Conservation (phyloP, 2,329 filamentous ascomycete species). For the Phyllosticta citriasiana region DNA sequence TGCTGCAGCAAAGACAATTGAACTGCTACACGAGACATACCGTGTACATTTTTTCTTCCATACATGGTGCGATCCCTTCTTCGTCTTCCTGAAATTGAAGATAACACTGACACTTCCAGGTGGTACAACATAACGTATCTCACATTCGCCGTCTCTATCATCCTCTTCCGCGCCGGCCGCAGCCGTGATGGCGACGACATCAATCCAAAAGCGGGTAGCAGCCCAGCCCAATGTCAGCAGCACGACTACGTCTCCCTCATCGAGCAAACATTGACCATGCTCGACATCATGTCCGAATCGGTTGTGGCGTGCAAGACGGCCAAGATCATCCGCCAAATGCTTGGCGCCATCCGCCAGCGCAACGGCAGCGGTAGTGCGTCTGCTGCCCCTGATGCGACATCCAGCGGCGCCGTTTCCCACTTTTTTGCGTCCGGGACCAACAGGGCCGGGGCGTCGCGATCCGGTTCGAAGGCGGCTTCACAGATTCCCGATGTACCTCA, state of each 20-base stretch:
- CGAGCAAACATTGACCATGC: constrained; percentile 30
- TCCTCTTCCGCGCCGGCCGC: constrained; percentile 24
- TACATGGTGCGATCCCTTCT: constrained; percentile 25
- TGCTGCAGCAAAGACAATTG: constrained; percentile 30
- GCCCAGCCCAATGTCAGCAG: constrained; percentile 15
- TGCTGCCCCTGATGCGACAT: neutral
- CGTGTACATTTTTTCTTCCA: constrained; percentile 31
- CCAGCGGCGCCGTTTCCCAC: neutral
- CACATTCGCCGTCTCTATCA: constrained; percentile 30
- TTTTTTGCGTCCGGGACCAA: neutral
- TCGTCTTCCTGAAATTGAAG: neutral
- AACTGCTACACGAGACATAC: constrained; percentile 31
- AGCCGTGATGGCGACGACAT: neutral
- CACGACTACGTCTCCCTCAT: constrained; percentile 15
- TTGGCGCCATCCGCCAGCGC: constrained; percentile 6
- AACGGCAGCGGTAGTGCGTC: neutral
- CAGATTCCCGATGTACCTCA: neutral
- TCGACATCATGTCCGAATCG: constrained; percentile 34
- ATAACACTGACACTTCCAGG: constrained; percentile 15
- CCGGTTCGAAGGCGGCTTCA: neutral
- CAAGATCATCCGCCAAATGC: constrained; percentile 11
- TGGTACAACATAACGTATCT: constrained; percentile 36
- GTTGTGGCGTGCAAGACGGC: constrained; percentile 31
- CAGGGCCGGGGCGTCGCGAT: neutral
- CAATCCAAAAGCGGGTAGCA: constrained; percentile 13